Conservation (phyloP, 805 yeast species). For the Candida incommunis region DNA sequence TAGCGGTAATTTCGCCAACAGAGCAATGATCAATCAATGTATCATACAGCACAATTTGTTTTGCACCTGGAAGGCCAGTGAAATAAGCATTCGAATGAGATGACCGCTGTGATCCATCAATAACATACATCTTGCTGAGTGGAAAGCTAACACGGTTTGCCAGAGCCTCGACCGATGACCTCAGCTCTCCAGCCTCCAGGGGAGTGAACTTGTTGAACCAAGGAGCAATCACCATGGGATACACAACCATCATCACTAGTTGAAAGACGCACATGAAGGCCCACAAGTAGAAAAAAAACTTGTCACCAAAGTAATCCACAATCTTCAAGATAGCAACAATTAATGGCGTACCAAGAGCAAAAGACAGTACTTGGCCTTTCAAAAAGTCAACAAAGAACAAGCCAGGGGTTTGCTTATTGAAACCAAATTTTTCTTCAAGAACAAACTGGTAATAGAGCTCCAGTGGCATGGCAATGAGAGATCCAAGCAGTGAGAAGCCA, state of each 20-base stretch:
- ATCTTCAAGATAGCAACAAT: conserved; percentile 67
- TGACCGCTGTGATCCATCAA: conserved; percentile 95
- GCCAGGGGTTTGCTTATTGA: conserved; percentile 66
- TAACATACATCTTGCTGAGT: conserved; percentile 66
- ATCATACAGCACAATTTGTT: conserved; percentile 87
- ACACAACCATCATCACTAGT: conserved; percentile 56
- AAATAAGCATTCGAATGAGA: conserved; percentile 96
- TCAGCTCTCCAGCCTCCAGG: conserved; percentile 79
- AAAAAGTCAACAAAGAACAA: conserved; percentile 63
- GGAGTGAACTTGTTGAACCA: conserved; percentile 85
- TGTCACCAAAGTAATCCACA: conserved; percentile 64
- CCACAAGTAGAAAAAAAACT: conserved; percentile 71
- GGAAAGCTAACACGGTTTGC: conserved; percentile 76
- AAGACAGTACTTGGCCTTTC: conserved; percentile 41
- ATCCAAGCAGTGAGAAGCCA: conserved; percentile 33
- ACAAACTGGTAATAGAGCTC: conserved; percentile 71
- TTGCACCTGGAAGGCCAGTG: conserved; percentile 92
- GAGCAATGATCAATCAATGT: conserved; percentile 74
- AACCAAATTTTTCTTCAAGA: conserved; percentile 84
- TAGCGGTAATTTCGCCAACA: conserved; percentile 75
- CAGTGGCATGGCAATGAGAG: conserved; percentile 49
- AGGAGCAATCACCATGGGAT: conserved; percentile 83
- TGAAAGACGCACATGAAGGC: conserved; percentile 57
- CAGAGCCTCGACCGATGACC: conserved; percentile 62
- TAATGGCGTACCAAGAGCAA: conserved; percentile 57